phyloP scores from a whole-genome alignment of 2,329 filamentous ascomycete genomes.

The Ilyonectria destructans region DNA sequence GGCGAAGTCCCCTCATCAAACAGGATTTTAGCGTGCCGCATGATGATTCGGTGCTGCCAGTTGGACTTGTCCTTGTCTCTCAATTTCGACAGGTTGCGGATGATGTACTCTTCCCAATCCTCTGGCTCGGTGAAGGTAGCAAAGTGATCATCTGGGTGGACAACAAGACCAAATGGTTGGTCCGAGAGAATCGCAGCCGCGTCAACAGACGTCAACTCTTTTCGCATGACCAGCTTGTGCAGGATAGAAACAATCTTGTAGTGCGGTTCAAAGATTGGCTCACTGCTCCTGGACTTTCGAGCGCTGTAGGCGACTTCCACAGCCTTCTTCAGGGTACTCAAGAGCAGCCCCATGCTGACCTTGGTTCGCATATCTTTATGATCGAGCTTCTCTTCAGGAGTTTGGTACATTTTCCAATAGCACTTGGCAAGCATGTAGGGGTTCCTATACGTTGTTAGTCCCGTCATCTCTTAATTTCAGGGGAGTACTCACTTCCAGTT shows the following conservation, averaged over 20 bases:
- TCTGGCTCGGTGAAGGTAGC: conserved; percentile 64
- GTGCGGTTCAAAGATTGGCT: conserved; percentile 91
- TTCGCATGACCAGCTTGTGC: conserved; percentile 82
- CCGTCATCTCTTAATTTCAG: not conserved
- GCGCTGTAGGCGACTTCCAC: conserved; percentile 67
- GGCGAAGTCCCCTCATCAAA: conserved; percentile 61
- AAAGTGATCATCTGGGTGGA: conserved; percentile 55
- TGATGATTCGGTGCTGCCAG: conserved; percentile 95
- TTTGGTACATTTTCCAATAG: conserved; percentile 76
- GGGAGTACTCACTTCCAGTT: conserved; percentile 69
- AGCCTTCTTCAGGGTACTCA: conserved; percentile 67
- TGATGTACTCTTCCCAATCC: conserved; percentile 72
- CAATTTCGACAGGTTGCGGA: conserved; percentile 66
- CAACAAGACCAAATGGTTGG: conserved; percentile 66
- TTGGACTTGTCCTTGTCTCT: conserved; percentile 89
- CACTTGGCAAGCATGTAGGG: conserved; percentile 75
- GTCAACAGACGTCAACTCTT: conserved; percentile 64
- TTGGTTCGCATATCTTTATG: conserved; percentile 57
- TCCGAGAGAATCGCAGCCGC: conserved; percentile 69
- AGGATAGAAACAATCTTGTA: conserved; percentile 90
- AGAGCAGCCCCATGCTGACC: conserved; percentile 57
- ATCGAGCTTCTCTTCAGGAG: conserved; percentile 61
- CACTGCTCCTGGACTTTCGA: conserved; percentile 73
- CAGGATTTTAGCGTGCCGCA: conserved; percentile 76
- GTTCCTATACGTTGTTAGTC: conserved; percentile 60